Base-by-base conservation (phyloP, 371 early-diverging fungal genomes). In the Haplosporangium sp. region DNA sequence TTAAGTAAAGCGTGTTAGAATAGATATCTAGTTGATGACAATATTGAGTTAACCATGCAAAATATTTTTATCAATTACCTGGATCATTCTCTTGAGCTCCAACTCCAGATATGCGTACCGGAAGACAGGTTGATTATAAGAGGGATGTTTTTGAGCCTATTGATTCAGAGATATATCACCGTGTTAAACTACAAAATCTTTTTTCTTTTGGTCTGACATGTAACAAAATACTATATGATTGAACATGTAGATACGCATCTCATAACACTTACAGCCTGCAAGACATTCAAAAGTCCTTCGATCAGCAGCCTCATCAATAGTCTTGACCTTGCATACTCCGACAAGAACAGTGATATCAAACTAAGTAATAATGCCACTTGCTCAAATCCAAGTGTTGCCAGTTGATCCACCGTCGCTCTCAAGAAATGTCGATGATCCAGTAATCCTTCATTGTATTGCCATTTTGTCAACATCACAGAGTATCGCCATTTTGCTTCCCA, bases 361-460 rank as follows among this genome's bases (percentile, higher is more conserved):
- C 86, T 90, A n/a, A 94, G 70, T n/a, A 91, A 70, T 13, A 93
- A 70, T 78, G 92, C 88, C 72, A 91, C 88, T 20, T 88, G 84
- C 70, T 91, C 93, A 76, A 91, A 86, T 1, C 85, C 50, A 42
- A 85, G 78, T 8, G 69, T 71, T n/a, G 84, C 81, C 9, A 94
- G 70, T 45, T 86, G 84, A 39, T 90, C 88, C 27, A 92, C 82
- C 1, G 90, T 86, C 76, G 86, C 89, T 71, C 87, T 90, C 11
- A 94, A 81, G 56, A 94, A 85, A 2, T 84, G 85, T 0, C 93
- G 88, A 72, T 93, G 92, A 74, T 93, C 92, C 55, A 94, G 70
- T 19, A 94, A 77, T 4, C 92, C 93, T 67, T 93, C 92, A 73
- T 85, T 88, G 74, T 91, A 93, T 76, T 93, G 93, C 88, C 89